Percentiles rank a stretch among this genome's conserved stretches.
Evolutionary conservation across 208 protist genomes (phyloP).

Genomic region (Trichomonas gallinae): DNA sequence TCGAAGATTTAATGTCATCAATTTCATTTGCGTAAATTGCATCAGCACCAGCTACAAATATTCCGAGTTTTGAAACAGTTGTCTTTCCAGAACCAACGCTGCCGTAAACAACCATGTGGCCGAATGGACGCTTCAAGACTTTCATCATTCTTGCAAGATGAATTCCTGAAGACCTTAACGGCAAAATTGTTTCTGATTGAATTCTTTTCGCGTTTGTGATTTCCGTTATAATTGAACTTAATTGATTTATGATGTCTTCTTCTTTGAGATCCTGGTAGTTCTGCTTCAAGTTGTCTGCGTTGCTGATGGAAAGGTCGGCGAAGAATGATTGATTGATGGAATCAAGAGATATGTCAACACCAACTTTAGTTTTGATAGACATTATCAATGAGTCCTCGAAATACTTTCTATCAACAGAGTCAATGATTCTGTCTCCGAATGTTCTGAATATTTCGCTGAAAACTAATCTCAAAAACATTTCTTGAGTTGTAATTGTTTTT

Average conservation of each 20-base stretch:
- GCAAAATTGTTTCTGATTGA: neutral
- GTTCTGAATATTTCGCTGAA: conserved; percentile 85
- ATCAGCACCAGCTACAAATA: conserved; percentile 58
- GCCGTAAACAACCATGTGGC: conserved; percentile 77
- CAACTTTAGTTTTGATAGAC: neutral
- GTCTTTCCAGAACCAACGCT: conserved; percentile 82
- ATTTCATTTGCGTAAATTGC: neutral
- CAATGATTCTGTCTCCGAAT: conserved; percentile 85
- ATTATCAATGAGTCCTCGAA: conserved; percentile 43
- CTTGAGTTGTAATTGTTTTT: conserved; percentile 57
- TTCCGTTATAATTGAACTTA: neutral
- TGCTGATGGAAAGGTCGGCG: neutral
- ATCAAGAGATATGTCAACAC: neutral
- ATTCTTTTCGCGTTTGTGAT: neutral
- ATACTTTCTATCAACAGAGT: conserved; percentile 73
- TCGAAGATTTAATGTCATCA: conserved; percentile 41
- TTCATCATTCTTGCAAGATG: conserved; percentile 76
- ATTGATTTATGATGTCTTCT: neutral
- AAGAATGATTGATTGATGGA: neutral
- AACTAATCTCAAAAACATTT: conserved; percentile 71
- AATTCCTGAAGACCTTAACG: neutral
- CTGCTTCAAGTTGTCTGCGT: neutral
- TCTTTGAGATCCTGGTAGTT: neutral
- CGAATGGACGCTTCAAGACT: conserved; percentile 76
- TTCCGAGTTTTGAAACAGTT: conserved; percentile 71